Percentiles rank a stretch among this genome's conserved stretches.
These are phyloP conservation scores for Chaetomium sp. DNA, from an alignment of 2,329 filamentous ascomycete species.

Conservation along the genomic window DNA sequence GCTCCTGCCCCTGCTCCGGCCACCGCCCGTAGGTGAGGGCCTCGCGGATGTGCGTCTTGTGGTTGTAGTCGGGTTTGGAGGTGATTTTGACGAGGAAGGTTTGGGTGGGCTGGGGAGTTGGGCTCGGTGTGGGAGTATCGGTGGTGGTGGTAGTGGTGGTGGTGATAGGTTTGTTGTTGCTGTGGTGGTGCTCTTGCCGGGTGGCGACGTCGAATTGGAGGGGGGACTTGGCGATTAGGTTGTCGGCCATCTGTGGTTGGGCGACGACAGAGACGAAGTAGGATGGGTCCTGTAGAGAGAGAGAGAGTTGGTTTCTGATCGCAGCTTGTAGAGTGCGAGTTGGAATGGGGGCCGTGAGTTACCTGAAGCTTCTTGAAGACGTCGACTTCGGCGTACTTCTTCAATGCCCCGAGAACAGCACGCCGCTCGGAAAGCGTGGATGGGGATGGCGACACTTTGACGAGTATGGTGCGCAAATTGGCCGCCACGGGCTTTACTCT, in stretches of 20 bases:
- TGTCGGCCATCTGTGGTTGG: constrained; percentile 43
- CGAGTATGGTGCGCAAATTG: constrained; percentile 44
- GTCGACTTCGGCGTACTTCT: constrained; percentile 53
- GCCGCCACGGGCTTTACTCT: neutral
- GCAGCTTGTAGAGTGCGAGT: neutral
- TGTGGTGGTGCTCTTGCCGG: constrained; percentile 19
- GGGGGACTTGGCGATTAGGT: constrained; percentile 51
- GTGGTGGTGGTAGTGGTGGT: too few species aligned
- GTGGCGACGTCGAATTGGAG: constrained; percentile 48
- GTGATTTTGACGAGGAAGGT: constrained; percentile 50
- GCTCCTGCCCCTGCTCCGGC: constrained; percentile 37
- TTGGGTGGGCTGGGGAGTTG: constrained; percentile 23
- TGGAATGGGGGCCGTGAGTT: constrained; percentile 1
- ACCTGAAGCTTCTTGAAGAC: constrained; percentile 53
- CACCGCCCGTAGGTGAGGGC: constrained; percentile 47
- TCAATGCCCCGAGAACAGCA: constrained; percentile 55
- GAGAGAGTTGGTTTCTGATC: neutral
- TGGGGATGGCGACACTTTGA: constrained; percentile 56
- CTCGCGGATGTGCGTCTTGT: constrained; percentile 42
- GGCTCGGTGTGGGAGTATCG: neutral
- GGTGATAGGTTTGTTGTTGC: neutral
- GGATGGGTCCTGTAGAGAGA: constrained; percentile 47
- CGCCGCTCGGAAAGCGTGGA: constrained; percentile 57
- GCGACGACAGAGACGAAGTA: constrained; percentile 55
- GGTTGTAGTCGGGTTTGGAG: constrained; percentile 44